Conservation (phyloP, 2,329 filamentous ascomycete genomes). For the Fusarium sp. region DNA sequence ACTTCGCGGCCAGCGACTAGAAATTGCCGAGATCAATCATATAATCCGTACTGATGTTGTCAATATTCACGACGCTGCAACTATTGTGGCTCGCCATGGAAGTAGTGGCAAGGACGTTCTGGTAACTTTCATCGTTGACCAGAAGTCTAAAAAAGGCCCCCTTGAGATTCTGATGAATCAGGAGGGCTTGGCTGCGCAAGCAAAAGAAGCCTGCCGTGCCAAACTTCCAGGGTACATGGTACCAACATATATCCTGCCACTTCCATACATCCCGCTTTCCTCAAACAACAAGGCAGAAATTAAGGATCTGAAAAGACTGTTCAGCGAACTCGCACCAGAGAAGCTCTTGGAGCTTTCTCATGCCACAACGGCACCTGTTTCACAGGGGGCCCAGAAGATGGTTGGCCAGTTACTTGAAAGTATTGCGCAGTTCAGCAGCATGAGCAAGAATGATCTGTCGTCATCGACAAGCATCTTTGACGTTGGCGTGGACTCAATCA, state of each 20-base stretch:
- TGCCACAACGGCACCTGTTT: slow-evolving; percentile 35
- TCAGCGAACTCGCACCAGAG: slow-evolving; percentile 66
- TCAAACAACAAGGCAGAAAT: slow-evolving; percentile 89
- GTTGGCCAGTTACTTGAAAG: slow-evolving; percentile 61
- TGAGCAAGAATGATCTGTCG: slow-evolving; percentile 55
- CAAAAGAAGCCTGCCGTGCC: slow-evolving; percentile 71
- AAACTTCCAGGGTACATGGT: slow-evolving; percentile 88
- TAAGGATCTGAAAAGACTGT: slow-evolving; percentile 74
- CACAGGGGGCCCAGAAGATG: slow-evolving; percentile 47
- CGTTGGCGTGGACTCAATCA: slow-evolving; percentile 88
- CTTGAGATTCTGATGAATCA: slow-evolving; percentile 44
- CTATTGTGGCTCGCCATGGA: slow-evolving; percentile 75
- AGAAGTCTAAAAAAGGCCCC: background rate
- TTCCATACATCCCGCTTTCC: slow-evolving; percentile 80
- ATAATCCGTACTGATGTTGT: slow-evolving; percentile 71
- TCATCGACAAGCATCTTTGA: slow-evolving; percentile 79
- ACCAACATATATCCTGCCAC: slow-evolving; percentile 80
- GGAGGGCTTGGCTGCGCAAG: slow-evolving; percentile 53
- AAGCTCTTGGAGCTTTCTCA: slow-evolving; percentile 67
- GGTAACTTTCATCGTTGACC: slow-evolving; percentile 73
- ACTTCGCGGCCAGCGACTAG: slow-evolving; percentile 85
- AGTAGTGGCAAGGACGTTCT: slow-evolving; percentile 83
- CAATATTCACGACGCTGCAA: slow-evolving; percentile 74
- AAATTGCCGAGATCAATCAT: slow-evolving; percentile 91
- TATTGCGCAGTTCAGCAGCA: slow-evolving; percentile 62